A percentile compares a stretch with the other conserved stretches of the same genome.
These are phyloP conservation scores for Hemisphaericaspora subhashii DNA, from an alignment of 1,139 yeast species.

Conservation along the genomic window DNA sequence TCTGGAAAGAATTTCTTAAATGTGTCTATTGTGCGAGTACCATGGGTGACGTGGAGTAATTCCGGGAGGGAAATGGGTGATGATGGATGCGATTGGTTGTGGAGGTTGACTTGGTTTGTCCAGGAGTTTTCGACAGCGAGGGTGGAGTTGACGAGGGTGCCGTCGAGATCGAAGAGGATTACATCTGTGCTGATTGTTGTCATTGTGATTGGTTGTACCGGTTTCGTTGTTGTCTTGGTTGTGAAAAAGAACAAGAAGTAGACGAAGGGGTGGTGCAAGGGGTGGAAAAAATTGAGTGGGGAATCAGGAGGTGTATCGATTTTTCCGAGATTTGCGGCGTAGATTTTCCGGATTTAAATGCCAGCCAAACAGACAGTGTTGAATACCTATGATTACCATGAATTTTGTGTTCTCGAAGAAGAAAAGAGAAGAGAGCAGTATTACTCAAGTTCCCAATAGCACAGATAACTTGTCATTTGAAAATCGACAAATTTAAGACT, in stretches of 20 bases:
- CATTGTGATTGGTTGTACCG: neutral
- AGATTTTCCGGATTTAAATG: too few relatives aligned
- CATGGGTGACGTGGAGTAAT: slow-evolving; percentile 19
- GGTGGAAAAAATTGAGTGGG: too few relatives aligned
- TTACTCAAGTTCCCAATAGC: too few relatives aligned
- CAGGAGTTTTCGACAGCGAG: slow-evolving; percentile 22
- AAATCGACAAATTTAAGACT: too few relatives aligned
- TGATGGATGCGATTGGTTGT: slow-evolving; percentile 14
- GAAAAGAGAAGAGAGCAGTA: too few relatives aligned
- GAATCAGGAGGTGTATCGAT: too few relatives aligned
- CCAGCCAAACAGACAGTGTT: too few relatives aligned
- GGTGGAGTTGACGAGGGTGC: slow-evolving; percentile 23
- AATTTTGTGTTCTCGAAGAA: too few relatives aligned
- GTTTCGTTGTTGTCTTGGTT: too few relatives aligned
- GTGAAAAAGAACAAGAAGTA: neutral
- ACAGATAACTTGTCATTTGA: too few relatives aligned
- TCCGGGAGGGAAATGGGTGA: slow-evolving; percentile 13
- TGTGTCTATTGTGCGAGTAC: slow-evolving; percentile 19
- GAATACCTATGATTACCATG: too few relatives aligned
- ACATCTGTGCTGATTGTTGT: slow-evolving; percentile 6
- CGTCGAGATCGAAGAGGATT: slow-evolving; percentile 22
- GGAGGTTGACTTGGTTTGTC: slow-evolving; percentile 16
- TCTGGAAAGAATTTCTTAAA: slow-evolving; percentile 18
- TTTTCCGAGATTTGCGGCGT: too few relatives aligned
- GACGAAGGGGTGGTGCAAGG: neutral